Percentiles rank a stretch among this genome's conserved stretches.
Evolutionary conservation across 129 eudicot species (phyloP).

Genomic region (Flaveria sonorensis): DNA sequence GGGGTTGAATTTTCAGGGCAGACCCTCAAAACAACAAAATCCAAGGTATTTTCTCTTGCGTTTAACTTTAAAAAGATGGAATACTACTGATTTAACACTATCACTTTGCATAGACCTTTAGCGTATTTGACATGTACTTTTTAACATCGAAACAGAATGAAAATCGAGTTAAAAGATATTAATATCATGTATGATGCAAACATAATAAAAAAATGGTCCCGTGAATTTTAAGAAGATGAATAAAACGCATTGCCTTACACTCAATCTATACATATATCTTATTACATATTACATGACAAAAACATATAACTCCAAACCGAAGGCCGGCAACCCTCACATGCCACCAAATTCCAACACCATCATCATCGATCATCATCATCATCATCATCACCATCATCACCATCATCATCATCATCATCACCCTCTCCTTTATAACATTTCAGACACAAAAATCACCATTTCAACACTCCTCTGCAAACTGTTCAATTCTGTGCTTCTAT

Average conservation of each 20-base stretch:
- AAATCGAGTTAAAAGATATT: background rate
- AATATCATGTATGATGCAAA: background rate
- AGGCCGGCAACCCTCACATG: slow-evolving; percentile 79
- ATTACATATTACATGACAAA: slow-evolving; percentile 52
- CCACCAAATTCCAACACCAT: slow-evolving; percentile 57
- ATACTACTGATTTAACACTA: too few relatives aligned
- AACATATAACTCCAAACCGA: slow-evolving; percentile 46
- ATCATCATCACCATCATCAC: slow-evolving; percentile 22
- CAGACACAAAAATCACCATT: slow-evolving; percentile 32
- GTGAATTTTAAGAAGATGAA: slow-evolving; percentile 34
- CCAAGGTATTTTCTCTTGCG: too few relatives aligned
- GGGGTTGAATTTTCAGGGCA: too few relatives aligned
- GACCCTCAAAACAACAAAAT: too few relatives aligned
- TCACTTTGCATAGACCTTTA: too few relatives aligned
- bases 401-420: slow-evolving; percentile 32
- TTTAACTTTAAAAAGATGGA: too few relatives aligned
- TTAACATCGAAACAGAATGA: background rate
- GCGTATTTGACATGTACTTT: background rate
- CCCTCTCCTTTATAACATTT: slow-evolving; percentile 32
- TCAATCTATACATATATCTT: slow-evolving; percentile 17
- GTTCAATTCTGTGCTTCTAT: slow-evolving; percentile 27
- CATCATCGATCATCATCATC: slow-evolving; percentile 25
- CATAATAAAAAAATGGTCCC: slow-evolving; percentile 28
- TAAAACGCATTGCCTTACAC: slow-evolving; percentile 29
- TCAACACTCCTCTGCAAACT: slow-evolving; percentile 33